A percentile compares a stretch with the other conserved stretches of the same genome.
Evolutionary conservation across 2,329 filamentous ascomycete genomes (phyloP).

Genomic region (Trichophyton equinum): DNA sequence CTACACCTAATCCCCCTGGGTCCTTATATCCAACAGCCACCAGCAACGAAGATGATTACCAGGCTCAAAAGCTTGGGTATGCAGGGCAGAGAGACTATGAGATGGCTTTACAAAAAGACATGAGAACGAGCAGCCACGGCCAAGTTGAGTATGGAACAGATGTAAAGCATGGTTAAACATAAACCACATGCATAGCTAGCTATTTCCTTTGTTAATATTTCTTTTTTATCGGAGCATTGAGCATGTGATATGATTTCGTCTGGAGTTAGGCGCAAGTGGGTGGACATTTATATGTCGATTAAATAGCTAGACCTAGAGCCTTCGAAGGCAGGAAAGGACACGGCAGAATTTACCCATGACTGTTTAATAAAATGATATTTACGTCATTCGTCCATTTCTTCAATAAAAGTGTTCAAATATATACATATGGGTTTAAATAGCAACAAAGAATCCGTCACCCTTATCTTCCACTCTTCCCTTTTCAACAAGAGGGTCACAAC

Average conservation of each 20-base stretch:
- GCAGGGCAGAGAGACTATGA: constrained; percentile 28
- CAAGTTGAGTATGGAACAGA: constrained; percentile 25
- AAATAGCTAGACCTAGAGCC: not conserved
- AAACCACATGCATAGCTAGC: not conserved
- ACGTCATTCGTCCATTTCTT: not conserved
- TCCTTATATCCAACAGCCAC: not conserved
- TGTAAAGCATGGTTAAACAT: constrained; percentile 20
- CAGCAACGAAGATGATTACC: constrained; percentile 16
- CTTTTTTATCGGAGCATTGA: not conserved
- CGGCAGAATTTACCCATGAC: not conserved
- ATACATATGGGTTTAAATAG: constrained; percentile 20
- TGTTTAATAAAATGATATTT: not conserved
- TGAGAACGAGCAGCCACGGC: constrained; percentile 25
- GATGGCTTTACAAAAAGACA: constrained; percentile 19
- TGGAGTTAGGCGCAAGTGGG: not conserved
- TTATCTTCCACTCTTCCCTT: constrained; percentile 42
- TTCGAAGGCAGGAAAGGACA: not conserved
- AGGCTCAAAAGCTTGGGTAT: constrained; percentile 34
- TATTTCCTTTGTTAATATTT: not conserved
- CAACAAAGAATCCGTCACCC: constrained; percentile 39
- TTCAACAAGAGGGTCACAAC: constrained; percentile 35
- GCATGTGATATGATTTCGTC: not conserved
- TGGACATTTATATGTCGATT: not conserved
- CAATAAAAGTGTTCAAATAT: not conserved
- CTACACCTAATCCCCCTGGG: constrained; percentile 10